Base-by-base conservation (phyloP, 2,329 filamentous ascomycete species). In the Botryotinia globosa region DNA sequence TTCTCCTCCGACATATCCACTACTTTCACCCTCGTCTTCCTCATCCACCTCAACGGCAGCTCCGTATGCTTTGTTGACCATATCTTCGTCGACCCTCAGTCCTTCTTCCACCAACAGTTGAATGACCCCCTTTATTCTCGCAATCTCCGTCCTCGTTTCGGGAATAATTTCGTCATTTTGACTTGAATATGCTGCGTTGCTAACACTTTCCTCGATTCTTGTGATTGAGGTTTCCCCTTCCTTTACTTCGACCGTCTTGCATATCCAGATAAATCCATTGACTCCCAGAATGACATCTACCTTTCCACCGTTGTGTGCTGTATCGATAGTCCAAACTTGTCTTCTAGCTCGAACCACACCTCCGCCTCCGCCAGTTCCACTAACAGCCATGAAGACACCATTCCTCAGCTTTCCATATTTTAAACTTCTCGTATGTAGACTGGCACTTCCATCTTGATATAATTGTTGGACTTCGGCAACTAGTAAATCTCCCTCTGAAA, bases 321-420 rank as follows among this genome's bases (percentile, higher is more conserved):
- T 83, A 74, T 91, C 88, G 78, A 97, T 85, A 0, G 94, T 96
- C 87, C 96, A 97, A 58, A 96, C 91, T 84, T 99, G 96, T 73
- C 94, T 85, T 77, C 95, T 89, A 37, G 91, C 89, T 69, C 96
- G 86, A 44, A 97, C 93, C 1, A 98, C 94, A 61, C 94, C 94
- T 4, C 90, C 91, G 9, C 86, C 86, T 10, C 94, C 92, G 0
- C 94, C 94, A 0, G 91, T 91, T 0, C 94, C 94, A 12, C 88
- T 88, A 2, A 98, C 92, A 67, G 90, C 89, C 71, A 96, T 87
- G 80, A 99, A 98, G 4, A 97, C 87, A 5, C 96, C 96, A 82
- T 99, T 99, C 69, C 95, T 87, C 79, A 99, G 85, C 84, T 99
- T 99, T 62, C 96, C 96, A 83, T 98, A 99, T 81, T 95, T 94